Base-by-base conservation (phyloP, 768 basidiomycete species). In the Pleurotus sapidus region DNA sequence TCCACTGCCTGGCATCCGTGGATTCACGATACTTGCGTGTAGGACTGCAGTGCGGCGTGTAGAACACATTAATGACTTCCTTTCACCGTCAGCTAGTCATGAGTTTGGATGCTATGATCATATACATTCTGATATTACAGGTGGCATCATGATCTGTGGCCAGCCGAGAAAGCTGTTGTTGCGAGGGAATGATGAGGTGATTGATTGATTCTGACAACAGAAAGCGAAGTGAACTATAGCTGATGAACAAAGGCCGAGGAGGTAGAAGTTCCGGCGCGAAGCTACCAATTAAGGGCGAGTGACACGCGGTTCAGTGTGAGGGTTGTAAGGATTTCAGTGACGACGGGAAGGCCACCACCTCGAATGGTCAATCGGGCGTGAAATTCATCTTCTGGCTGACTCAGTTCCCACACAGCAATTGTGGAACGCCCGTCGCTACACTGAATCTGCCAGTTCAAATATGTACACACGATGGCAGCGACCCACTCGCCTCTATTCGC, bases 311-410 rank as follows among this genome's bases (percentile, higher is more conserved):
- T 89, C 49, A 93, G 75, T 49, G 81, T 78, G 56, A 93, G 80
- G 3, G 88, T 89, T 8, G 90, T 87, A 63, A 92, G 68, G 62
- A 93, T 83, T 68, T 93, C 91, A 7, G 90, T 93, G 57, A 89
- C 77, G 58, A 89, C 67, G 20, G 78, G 69, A 55, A 91, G 77
- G 43, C 81, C 86, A 27, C 80, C 70, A 11, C 80, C 74, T 61
- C 74, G 80, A 65, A 93, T 74, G 15, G 79, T 83, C 49, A 91
- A 72, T 49, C 78, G 77, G 3, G 88, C 89, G 59, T 77, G 73
- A 69, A 79, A 83, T 14, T 83, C 76, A 57, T 84, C 81, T 40
- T 78, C 75, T 14, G 84, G 80, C 5, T 80, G 70, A 59, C 77
- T 81, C 49, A 81, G 67, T 64, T 90, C 89, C 86, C 89, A 93